phyloP scores from a whole-genome alignment of 2,329 filamentous ascomycete genomes.

The Trichoderma sp. region DNA sequence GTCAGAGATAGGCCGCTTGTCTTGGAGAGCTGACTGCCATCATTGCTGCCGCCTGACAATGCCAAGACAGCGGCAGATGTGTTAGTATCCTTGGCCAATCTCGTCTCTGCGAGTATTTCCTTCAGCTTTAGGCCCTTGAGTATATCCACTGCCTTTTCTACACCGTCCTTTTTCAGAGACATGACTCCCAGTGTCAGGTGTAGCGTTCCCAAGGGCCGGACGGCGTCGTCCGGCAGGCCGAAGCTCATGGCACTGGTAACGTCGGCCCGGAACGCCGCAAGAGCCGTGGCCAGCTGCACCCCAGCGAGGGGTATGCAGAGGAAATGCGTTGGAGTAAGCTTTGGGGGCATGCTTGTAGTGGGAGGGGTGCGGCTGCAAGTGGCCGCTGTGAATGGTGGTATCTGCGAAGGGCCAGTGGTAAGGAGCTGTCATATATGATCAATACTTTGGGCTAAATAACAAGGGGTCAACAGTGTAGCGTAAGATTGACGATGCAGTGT shows the following conservation, averaged over 20 bases:
- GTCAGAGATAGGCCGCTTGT: slow-evolving; percentile 40
- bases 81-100: slow-evolving; percentile 2
- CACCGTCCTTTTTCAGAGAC: slow-evolving; percentile 57
- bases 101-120: slow-evolving; percentile 38
- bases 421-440: slow-evolving; percentile 13
- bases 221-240: slow-evolving; percentile 61
- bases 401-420: slow-evolving; percentile 1
- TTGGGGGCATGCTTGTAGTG: slow-evolving; percentile 34
- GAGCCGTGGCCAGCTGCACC: slow-evolving; percentile 60
- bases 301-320: slow-evolving; percentile 70
- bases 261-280: slow-evolving; percentile 61
- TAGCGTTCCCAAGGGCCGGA: slow-evolving; percentile 74
- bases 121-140: slow-evolving; percentile 38
- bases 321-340: slow-evolving; percentile 65
- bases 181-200: slow-evolving; percentile 88
- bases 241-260: slow-evolving; percentile 45
- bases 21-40: not conserved
- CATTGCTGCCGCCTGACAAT: not conserved
- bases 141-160: slow-evolving; percentile 42
- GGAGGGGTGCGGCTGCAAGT: not conserved
- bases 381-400: not conserved
- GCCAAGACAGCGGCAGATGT: slow-evolving; percentile 11
- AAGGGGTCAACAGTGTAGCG: not conserved
- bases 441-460: not conserved
- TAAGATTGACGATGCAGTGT: not conserved